phyloP scores from a whole-genome alignment of 2,329 filamentous ascomycete genomes.

The Fusarium continuum region DNA sequence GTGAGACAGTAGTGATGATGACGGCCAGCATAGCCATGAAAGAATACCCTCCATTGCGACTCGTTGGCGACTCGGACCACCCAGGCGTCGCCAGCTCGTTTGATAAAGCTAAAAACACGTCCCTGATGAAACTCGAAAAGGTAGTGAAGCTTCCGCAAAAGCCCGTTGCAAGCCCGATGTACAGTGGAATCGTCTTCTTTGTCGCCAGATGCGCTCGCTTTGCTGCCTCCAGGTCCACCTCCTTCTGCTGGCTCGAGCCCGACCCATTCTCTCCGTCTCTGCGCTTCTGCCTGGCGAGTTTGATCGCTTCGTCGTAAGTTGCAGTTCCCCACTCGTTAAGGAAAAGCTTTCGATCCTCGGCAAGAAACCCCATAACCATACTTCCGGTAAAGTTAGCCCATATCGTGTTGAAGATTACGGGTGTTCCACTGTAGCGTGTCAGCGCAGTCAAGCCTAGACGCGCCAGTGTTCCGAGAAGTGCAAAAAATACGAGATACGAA shows the following conservation, averaged over 20 bases:
- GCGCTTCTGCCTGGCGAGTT: slow-evolving; percentile 43
- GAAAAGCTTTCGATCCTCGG: slow-evolving; percentile 81
- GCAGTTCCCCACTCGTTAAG: slow-evolving; percentile 69
- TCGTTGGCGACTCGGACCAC: slow-evolving; percentile 48
- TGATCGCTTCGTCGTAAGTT: slow-evolving; percentile 50
- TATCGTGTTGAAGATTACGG: slow-evolving; percentile 76
- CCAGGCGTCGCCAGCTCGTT: slow-evolving; percentile 68
- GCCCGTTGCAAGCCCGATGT: slow-evolving; percentile 85
- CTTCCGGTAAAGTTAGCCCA: slow-evolving; percentile 92
- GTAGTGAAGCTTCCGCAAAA: slow-evolving; percentile 92
- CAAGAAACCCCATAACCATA: slow-evolving; percentile 84
- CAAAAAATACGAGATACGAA: slow-evolving; percentile 86
- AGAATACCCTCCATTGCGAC: slow-evolving; percentile 77
- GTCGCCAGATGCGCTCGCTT: slow-evolving; percentile 67
- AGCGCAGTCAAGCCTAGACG: slow-evolving; percentile 82
- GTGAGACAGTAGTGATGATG: slow-evolving; percentile 73
- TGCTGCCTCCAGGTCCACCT: slow-evolving; percentile 53
- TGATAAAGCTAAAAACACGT: slow-evolving; percentile 79
- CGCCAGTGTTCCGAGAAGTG: slow-evolving; percentile 84
- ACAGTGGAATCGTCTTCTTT: slow-evolving; percentile 90
- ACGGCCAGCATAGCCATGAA: slow-evolving; percentile 84
- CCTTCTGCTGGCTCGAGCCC: slow-evolving; percentile 16
- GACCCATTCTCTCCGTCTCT: slow-evolving; percentile 52
- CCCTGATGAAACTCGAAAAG: slow-evolving; percentile 86
- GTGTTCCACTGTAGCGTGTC: slow-evolving; percentile 80